A percentile compares a stretch with the other conserved stretches of the same genome.
These are phyloP conservation scores for Globisporangium cystogenes DNA, from an alignment of 352 stramenopile species.

Conservation along the genomic window DNA sequence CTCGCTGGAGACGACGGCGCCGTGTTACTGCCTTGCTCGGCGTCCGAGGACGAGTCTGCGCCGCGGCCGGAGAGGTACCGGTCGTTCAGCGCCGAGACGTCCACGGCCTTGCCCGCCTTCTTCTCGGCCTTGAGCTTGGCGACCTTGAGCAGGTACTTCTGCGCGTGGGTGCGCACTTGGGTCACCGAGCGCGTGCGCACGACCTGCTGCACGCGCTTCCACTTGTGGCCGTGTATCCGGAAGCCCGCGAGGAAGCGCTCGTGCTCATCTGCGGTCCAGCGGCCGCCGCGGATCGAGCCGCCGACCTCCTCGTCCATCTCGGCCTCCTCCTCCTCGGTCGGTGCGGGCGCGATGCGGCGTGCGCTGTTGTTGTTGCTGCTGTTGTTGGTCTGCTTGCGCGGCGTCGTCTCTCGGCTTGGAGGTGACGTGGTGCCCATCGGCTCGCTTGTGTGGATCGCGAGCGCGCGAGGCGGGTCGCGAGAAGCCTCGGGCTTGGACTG, in stretches of 20 bases:
- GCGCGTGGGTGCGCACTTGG: constrained; percentile 83
- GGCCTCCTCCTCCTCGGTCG: constrained; percentile 56
- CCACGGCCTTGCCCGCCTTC: constrained; percentile 33
- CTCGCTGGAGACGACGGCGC: constrained; percentile 33
- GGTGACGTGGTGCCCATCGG: not conserved
- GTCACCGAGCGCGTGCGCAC: constrained; percentile 85
- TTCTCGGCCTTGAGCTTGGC: constrained; percentile 85
- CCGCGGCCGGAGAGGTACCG: constrained; percentile 10
- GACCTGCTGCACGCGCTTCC: constrained; percentile 87
- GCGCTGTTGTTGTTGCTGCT: constrained; percentile 5
- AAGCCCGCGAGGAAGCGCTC: constrained; percentile 85
- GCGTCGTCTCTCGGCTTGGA: constrained; percentile 10
- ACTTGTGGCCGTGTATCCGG: constrained; percentile 85
- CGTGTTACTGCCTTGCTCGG: constrained; percentile 20
- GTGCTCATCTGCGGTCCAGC: constrained; percentile 84
- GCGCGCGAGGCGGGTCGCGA: not conserved
- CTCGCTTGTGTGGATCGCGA: constrained; percentile 13
- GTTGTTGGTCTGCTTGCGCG: constrained; percentile 4
- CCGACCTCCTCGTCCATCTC: constrained; percentile 43
- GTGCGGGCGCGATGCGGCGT: constrained; percentile 46
- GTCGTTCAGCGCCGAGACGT: constrained; percentile 15
- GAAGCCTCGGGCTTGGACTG: not conserved
- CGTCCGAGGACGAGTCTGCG: constrained; percentile 16
- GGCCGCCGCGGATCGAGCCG: constrained; percentile 66
- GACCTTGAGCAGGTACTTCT: constrained; percentile 89